These are phyloP conservation scores for Fusarium chuoi DNA, from an alignment of 2,329 filamentous ascomycete genomes.

Conservation along the genomic window DNA sequence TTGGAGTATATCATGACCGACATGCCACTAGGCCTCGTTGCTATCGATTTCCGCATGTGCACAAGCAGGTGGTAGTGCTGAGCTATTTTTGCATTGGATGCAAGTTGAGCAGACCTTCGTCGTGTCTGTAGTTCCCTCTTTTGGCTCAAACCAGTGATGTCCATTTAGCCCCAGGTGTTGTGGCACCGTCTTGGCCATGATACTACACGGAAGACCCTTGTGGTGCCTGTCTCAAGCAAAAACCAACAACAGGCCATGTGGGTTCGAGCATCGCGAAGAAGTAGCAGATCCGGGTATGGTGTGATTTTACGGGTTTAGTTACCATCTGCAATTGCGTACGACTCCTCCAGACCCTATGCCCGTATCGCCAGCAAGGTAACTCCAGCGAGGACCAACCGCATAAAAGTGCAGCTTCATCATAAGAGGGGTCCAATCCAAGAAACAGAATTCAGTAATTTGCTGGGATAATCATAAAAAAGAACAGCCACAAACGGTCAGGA, in stretches of 20 bases:
- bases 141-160: conserved; percentile 30
- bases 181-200: conserved; percentile 39
- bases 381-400: conserved; percentile 41
- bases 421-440: conserved; percentile 41
- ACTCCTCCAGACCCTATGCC: conserved; percentile 14
- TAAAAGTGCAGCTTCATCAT: conserved; percentile 27
- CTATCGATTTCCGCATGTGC: conserved; percentile 35
- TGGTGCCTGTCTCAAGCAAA: conserved; percentile 25
- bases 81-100: conserved; percentile 43
- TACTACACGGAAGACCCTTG: conserved; percentile 33
- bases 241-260: conserved; percentile 39
- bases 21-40: conserved; percentile 39
- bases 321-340: conserved; percentile 29
- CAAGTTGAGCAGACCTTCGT: conserved; percentile 26
- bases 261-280: conserved; percentile 34
- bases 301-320: conserved; percentile 40
- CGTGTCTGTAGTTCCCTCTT: conserved; percentile 32
- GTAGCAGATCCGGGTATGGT: conserved; percentile 38
- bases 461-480: conserved; percentile 24
- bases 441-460: conserved; percentile 30
- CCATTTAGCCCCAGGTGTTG: conserved; percentile 29
- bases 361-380: conserved; percentile 36
- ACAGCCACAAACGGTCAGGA: conserved; percentile 28
- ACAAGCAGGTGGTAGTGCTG: conserved; percentile 26
- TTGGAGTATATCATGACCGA: conserved; percentile 41